Base-by-base conservation (phyloP, 2,329 filamentous ascomycete genomes). In the Fusarium ambrosium region DNA sequence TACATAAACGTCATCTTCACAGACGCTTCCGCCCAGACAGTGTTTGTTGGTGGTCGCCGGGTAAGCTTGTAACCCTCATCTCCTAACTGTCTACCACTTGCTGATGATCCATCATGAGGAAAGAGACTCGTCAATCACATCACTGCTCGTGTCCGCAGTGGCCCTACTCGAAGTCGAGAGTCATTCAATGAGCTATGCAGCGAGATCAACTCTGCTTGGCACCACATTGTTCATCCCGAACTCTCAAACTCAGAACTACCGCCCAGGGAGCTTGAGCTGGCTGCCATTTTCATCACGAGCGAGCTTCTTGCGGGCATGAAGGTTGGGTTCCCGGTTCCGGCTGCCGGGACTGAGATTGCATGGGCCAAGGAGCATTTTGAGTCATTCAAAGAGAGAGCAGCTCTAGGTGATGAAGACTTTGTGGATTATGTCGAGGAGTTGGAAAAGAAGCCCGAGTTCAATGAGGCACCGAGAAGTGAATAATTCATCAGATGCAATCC, bases 241-340 rank as follows among this genome's bases (percentile, higher is more conserved):
- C 53, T 36, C 53, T 22, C 13, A 2, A 13, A 32, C 29, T 36
- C 56, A 4, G 34, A 60, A 20, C 11, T 60, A 4, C 36, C 56
- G 4, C 36, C 36, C 0, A 39, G 18, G 41, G 45, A 55, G 14
- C 45, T 55, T 11, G 62, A 41, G 36, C 36, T 56, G 24, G 22
- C 29, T 11, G 22, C 60, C 24, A 43, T 62, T 6, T 62, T 45
- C 22, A 62, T 62, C 39, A 62, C 60, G 14, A 37, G 60, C 24
- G 39, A 51, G 41, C 60, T 62, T 13, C 11, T 62, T 16, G 60
- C 60, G 6, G 60, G 60, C n/a, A 62, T 62, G 27, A 62, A 62
- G 13, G 34, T 32, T 13, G 34, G 60, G 10, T 62, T 62, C 27
- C 18, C 34, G 7, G 60, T 62, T 16, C 60, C 60, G 6, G 32